Percentiles rank a stretch among this genome's conserved stretches.
phyloP scores from a whole-genome alignment of 2,329 filamentous ascomycete species.

The Myrmaecium sp. region DNA sequence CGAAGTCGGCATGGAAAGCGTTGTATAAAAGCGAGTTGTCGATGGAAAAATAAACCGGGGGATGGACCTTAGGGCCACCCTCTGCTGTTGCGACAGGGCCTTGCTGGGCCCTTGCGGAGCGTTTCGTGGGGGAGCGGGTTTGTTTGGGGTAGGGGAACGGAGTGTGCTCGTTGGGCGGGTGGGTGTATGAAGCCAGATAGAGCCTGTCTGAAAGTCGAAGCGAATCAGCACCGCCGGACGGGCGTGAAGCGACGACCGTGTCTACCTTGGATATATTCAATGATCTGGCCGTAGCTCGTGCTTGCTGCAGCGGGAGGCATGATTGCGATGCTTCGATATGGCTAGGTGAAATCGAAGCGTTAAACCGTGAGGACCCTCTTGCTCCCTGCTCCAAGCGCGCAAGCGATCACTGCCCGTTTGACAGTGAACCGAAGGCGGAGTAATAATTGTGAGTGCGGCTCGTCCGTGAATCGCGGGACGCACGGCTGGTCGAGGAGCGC shows the following conservation, averaged over 20 bases:
- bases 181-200: conserved; percentile 83
- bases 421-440: too few species aligned
- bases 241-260: neutral
- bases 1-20: conserved; percentile 96
- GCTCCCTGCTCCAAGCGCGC: too few species aligned
- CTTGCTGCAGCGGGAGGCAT: too few species aligned
- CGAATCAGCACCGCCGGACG: too few species aligned
- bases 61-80: conserved; percentile 33
- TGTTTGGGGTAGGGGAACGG: conserved; percentile 59
- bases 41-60: conserved; percentile 88
- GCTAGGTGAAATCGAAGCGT: too few species aligned
- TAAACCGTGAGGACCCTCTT: too few species aligned
- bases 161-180: conserved; percentile 63
- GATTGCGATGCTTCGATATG: too few species aligned
- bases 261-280: conserved; percentile 87
- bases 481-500: too few species aligned
- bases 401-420: too few species aligned
- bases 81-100: conserved; percentile 34
- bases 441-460: too few species aligned
- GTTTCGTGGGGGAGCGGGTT: conserved; percentile 56
- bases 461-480: too few species aligned
- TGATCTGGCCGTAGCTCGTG: conserved; percentile 64
- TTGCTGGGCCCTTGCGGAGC: conserved; percentile 47
- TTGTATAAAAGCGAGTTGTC: conserved; percentile 92
- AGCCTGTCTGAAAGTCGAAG: conserved; percentile 67